Evolutionary conservation across 345 rosid genomes (phyloP).

Genomic region (Psidium guajava): DNA sequence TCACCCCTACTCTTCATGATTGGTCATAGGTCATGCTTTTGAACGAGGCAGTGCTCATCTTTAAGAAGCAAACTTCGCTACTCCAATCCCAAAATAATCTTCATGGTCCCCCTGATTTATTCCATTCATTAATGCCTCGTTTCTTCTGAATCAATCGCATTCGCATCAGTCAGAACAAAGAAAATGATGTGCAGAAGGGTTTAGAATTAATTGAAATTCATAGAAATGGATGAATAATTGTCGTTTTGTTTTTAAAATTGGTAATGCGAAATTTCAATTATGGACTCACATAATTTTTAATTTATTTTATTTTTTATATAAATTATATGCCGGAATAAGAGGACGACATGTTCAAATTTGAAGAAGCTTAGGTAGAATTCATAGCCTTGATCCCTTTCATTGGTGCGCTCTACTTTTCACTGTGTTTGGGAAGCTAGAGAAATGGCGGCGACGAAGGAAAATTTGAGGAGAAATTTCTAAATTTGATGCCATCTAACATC

Average conservation of each 20-base stretch:
- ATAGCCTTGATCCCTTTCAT: neutral
- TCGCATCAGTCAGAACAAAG: neutral
- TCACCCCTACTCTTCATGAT: neutral
- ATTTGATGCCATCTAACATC: neutral
- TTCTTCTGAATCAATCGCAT: neutral
- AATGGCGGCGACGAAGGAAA: neutral
- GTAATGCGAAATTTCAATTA: neutral
- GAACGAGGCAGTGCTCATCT: neutral
- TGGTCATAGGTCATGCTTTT: neutral
- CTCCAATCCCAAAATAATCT: neutral
- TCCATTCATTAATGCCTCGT: neutral
- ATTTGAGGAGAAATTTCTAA: neutral
- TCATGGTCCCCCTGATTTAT: neutral
- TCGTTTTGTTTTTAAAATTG: neutral
- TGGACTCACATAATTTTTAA: too few species aligned
- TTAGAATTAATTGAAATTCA: neutral
- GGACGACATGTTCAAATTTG: neutral
- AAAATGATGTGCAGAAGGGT: neutral
- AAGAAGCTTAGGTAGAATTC: neutral
- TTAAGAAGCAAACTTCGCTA: neutral
- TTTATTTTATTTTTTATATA: neutral
- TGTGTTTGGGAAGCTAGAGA: neutral
- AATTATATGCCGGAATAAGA: neutral
- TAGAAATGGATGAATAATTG: neutral
- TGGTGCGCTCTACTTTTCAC: neutral